phyloP scores from a whole-genome alignment of 495 filamentous ascomycete species.

The Penicillium samsonianum region DNA sequence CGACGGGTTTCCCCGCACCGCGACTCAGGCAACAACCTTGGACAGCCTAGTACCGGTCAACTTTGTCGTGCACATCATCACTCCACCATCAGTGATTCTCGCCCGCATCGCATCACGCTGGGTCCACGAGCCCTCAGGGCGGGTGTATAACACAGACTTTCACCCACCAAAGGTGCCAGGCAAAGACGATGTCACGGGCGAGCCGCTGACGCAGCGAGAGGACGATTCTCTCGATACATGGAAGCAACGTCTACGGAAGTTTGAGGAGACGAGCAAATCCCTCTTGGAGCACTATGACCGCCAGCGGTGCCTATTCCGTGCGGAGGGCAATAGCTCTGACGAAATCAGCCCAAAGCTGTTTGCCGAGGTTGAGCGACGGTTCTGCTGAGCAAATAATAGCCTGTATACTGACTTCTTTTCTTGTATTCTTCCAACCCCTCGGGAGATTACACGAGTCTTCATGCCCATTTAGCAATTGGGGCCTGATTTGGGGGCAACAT shows the following conservation, averaged over 20 bases:
- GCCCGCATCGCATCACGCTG: constrained; percentile 86
- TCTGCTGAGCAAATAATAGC: constrained; percentile 47
- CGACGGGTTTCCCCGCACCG: constrained; percentile 93
- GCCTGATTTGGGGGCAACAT: background rate
- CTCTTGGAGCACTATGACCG: constrained; percentile 86
- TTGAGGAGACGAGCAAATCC: constrained; percentile 81
- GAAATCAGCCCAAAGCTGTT: constrained; percentile 89
- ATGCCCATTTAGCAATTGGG: constrained; percentile 18
- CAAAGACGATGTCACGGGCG: constrained; percentile 88
- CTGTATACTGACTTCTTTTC: constrained; percentile 23
- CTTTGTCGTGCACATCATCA: constrained; percentile 66
- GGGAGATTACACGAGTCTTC: constrained; percentile 9
- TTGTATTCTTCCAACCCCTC: background rate
- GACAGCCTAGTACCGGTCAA: constrained; percentile 87
- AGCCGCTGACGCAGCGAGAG: constrained; percentile 73
- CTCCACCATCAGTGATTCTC: constrained; percentile 70
- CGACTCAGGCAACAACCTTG: constrained; percentile 71
- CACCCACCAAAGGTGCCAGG: constrained; percentile 79
- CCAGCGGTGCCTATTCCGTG: constrained; percentile 84
- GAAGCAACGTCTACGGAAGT: constrained; percentile 73
- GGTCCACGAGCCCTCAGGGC: constrained; percentile 89
- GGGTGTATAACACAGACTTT: constrained; percentile 93
- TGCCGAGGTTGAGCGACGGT: constrained; percentile 74
- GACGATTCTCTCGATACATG: constrained; percentile 90
- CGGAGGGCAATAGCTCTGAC: constrained; percentile 83